phyloP scores from a whole-genome alignment of 208 protist species.

The Porcisia hertigi region DNA sequence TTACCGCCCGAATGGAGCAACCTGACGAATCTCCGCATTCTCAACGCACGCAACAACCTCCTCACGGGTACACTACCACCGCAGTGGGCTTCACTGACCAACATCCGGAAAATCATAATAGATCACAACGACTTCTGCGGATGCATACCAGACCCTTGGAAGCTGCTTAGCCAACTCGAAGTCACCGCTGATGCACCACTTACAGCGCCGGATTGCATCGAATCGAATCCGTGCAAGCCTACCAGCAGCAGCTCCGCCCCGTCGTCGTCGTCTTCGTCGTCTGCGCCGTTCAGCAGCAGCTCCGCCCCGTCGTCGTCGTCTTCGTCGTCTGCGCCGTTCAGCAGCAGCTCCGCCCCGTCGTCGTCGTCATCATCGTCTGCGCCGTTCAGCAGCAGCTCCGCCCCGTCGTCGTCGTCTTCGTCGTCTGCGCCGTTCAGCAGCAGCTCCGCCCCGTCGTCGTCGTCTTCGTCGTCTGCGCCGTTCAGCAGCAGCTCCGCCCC shows the following conservation, averaged over 20 bases:
- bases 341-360: too few species aligned
- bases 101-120: not conserved
- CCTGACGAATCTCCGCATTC: not conserved
- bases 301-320: too few species aligned
- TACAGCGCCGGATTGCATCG: not conserved
- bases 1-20: slow-evolving; percentile 5
- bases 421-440: too few species aligned
- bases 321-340: too few species aligned
- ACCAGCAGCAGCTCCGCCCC: slow-evolving; percentile 6
- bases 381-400: too few species aligned
- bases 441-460: too few species aligned
- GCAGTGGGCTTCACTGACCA: not conserved
- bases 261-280: not conserved
- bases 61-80: not conserved
- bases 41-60: not conserved
- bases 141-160: not conserved
- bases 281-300: too few species aligned
- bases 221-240: not conserved
- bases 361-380: too few species aligned
- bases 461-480: too few species aligned
- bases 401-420: too few species aligned
- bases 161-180: not conserved
- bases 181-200: not conserved
- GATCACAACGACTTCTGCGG: not conserved
- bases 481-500: too few species aligned